Evolutionary conservation across 106 monocot genomes (phyloP).

Genomic region (Dioscorea dumetorum): DNA sequence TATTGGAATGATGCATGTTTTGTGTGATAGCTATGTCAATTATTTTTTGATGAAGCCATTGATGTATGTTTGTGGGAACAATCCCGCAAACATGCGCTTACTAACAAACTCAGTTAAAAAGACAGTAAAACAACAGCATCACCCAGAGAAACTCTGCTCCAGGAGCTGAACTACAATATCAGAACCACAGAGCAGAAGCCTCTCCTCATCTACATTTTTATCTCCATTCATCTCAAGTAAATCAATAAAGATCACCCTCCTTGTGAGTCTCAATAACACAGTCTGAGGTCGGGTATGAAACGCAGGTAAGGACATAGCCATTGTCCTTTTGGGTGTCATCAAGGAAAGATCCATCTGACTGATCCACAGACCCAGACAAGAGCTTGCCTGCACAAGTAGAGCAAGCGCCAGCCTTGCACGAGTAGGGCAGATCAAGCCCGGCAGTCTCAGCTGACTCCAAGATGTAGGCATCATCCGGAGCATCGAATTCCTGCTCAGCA

Average conservation of each 20-base stretch:
- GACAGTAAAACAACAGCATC: too few species aligned
- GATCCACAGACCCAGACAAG: constrained; percentile 42
- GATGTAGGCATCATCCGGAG: constrained; percentile 58
- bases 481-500: constrained; percentile 47
- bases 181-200: background rate
- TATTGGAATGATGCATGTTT: too few species aligned
- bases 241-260: constrained; percentile 62
- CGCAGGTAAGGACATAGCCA: constrained; percentile 62
- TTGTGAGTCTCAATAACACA: constrained; percentile 67
- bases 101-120: too few species aligned
- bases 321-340: constrained; percentile 41
- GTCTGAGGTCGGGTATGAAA: constrained; percentile 57
- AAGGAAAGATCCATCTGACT: constrained; percentile 75
- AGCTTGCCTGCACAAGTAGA: constrained; percentile 68
- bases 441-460: constrained; percentile 63
- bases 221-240: too few species aligned
- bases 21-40: too few species aligned
- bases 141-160: background rate
- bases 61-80: too few species aligned
- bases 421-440: constrained; percentile 63
- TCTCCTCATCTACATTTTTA: too few species aligned
- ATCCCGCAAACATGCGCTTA: too few species aligned
- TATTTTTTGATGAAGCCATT: too few species aligned
- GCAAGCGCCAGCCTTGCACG: constrained; percentile 74
- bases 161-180: background rate